phyloP scores from a whole-genome alignment of 495 filamentous ascomycete species.

The Paragyromitra xinjiangensis region DNA sequence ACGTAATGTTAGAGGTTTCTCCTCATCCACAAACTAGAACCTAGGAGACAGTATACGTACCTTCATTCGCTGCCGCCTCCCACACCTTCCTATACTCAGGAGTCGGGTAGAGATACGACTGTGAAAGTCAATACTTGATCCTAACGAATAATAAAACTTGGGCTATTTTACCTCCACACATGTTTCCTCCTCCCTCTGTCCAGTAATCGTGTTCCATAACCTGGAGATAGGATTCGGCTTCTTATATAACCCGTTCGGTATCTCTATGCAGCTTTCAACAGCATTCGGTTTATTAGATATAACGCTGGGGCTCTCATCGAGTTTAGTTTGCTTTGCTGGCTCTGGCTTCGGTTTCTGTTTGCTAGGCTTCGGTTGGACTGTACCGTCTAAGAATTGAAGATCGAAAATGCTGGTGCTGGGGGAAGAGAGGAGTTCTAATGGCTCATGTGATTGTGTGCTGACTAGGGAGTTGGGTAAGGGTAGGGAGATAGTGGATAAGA shows the following conservation, averaged over 20 bases:
- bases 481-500: neutral
- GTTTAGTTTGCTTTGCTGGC: neutral
- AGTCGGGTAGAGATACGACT: constrained; percentile 4
- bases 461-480: neutral
- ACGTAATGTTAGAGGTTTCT: neutral
- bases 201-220: constrained; percentile 6
- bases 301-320: neutral
- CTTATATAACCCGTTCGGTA: neutral
- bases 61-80: constrained; percentile 11
- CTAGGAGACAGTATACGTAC: neutral
- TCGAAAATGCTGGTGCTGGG: neutral
- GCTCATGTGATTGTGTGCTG: too few relatives aligned
- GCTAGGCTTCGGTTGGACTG: neutral
- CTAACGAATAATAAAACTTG: neutral
- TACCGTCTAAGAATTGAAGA: neutral
- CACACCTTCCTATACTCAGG: neutral
- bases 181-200: neutral
- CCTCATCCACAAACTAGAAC: neutral
- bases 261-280: neutral
- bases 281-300: neutral
- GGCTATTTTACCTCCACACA: neutral
- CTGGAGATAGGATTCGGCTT: neutral
- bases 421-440: neutral
- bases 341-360: neutral
- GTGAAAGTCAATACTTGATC: neutral